Evolutionary conservation across 257 asterid genomes (phyloP).

Genomic region (Handroanthus guayacan): DNA sequence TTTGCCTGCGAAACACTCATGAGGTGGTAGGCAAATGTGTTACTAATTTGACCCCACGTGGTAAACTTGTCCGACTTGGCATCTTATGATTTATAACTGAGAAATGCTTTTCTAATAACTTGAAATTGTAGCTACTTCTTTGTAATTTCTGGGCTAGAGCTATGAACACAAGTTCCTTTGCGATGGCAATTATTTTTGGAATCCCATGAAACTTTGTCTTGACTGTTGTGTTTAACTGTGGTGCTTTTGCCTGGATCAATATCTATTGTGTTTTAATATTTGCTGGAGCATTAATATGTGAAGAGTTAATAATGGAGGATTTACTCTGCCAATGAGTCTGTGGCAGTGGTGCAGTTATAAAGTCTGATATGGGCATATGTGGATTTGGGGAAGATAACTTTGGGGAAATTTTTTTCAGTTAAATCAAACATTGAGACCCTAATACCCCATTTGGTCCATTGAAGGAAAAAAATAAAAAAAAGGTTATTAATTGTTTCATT

Average conservation of each 20-base stretch:
- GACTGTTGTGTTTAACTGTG: background rate
- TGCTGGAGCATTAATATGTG: background rate
- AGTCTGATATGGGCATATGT: background rate
- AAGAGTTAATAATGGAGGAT: background rate
- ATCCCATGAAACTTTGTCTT: background rate
- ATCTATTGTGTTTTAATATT: background rate
- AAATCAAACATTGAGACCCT: too few species aligned
- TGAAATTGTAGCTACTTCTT: background rate
- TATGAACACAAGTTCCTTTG: background rate
- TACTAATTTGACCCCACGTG: background rate
- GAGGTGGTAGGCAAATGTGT: constrained; percentile 4
- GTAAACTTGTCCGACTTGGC: background rate
- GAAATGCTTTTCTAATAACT: background rate
- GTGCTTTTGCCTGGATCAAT: background rate
- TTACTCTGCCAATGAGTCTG: background rate
- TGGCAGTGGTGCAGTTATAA: background rate
- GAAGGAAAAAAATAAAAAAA: too few species aligned
- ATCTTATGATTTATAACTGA: background rate
- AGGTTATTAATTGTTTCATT: too few species aligned
- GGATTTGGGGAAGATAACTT: too few species aligned
- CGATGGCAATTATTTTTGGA: background rate
- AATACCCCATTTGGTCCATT: too few species aligned
- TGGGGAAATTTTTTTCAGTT: too few species aligned
- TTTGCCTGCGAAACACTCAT: constrained; percentile 35
- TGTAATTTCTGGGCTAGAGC: background rate